These are phyloP conservation scores for Alternaria arborescens DNA, from an alignment of 2,329 filamentous ascomycete genomes.

Conservation along the genomic window DNA sequence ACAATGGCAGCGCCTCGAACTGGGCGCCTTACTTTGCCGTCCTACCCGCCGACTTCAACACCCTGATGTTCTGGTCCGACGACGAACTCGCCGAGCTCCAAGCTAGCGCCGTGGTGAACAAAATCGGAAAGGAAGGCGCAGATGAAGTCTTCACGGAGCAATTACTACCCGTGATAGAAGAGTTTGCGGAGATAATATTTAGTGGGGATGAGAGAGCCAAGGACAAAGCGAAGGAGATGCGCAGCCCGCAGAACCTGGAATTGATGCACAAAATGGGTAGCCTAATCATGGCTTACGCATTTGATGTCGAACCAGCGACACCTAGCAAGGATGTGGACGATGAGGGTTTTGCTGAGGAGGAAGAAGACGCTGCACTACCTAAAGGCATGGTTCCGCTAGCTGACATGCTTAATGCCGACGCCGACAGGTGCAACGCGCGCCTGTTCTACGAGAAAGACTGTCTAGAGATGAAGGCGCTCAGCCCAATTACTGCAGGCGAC, in stretches of 20 bases:
- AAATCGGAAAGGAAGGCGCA: constrained; percentile 77
- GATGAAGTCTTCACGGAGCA: constrained; percentile 72
- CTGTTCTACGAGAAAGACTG: constrained; percentile 67
- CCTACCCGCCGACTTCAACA: constrained; percentile 76
- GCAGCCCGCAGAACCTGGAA: constrained; percentile 59
- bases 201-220: constrained; percentile 47
- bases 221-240: constrained; percentile 51
- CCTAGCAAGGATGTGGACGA: constrained; percentile 64
- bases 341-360: constrained; percentile 58
- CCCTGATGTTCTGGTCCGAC: constrained; percentile 87
- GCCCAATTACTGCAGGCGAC: constrained; percentile 72
- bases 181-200: constrained; percentile 50
- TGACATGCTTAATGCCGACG: constrained; percentile 89
- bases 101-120: constrained; percentile 76
- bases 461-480: constrained; percentile 76
- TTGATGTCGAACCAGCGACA: constrained; percentile 71
- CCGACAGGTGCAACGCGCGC: constrained; percentile 77
- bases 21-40: constrained; percentile 84
- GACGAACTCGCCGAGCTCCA: constrained; percentile 76
- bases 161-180: constrained; percentile 62
- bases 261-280: constrained; percentile 83
- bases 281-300: constrained; percentile 91
- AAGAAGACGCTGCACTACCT: constrained; percentile 58
- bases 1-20: constrained; percentile 65
- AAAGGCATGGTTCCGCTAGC: constrained; percentile 93